phyloP scores from a whole-genome alignment of 768 basidiomycete genomes.

The Lactifluus hygrophoroides region DNA sequence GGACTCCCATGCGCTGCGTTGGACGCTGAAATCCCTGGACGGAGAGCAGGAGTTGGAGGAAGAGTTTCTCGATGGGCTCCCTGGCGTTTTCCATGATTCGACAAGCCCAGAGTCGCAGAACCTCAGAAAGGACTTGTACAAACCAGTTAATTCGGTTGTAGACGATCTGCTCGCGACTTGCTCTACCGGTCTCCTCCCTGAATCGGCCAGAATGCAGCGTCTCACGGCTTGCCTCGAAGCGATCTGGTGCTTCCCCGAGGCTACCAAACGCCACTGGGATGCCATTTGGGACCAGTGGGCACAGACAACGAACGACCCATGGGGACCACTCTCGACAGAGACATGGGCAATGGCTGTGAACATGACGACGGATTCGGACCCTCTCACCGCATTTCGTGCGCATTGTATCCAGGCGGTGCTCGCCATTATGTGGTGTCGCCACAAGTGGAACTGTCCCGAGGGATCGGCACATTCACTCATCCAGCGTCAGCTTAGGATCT shows the following conservation, averaged over 20 bases:
- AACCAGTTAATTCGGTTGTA: neutral
- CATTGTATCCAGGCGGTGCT: neutral
- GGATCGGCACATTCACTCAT: neutral
- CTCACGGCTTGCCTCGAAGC: neutral
- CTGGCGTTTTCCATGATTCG: neutral
- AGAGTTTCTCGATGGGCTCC: neutral
- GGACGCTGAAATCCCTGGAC: neutral
- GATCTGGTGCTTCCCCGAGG: neutral
- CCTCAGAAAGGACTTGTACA: neutral
- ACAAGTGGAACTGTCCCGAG: neutral
- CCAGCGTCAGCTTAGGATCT: neutral
- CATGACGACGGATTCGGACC: neutral
- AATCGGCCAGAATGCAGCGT: neutral
- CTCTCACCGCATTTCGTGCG: too few relatives aligned
- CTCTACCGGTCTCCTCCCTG: neutral
- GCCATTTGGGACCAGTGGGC: neutral
- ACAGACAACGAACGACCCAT: too few relatives aligned
- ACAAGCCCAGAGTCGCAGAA: neutral
- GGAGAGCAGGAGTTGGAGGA: neutral
- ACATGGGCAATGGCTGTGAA: neutral
- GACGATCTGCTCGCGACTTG: neutral
- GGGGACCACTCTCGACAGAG: too few relatives aligned
- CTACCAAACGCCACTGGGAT: neutral
- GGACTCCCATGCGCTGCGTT: neutral
- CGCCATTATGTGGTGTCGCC: neutral